A percentile compares a stretch with the other conserved stretches of the same genome.
These are phyloP conservation scores for Kodamaea alishanica DNA, from an alignment of 1,139 yeast species.

Conservation along the genomic window DNA sequence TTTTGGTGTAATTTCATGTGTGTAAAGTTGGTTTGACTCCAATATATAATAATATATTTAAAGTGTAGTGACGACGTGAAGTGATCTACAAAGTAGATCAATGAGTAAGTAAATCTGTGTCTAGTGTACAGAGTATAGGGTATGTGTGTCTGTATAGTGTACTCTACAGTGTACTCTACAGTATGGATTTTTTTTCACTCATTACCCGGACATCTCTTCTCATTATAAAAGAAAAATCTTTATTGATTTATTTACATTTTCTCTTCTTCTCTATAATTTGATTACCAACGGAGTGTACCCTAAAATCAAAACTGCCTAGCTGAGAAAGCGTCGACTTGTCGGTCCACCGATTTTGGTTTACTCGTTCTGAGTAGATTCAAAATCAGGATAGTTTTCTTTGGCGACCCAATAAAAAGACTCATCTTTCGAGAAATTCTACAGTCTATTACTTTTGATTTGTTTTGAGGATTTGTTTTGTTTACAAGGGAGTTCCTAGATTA, in stretches of 20 bases:
- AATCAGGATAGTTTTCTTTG: slow-evolving; percentile 2
- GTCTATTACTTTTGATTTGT: slow-evolving; percentile 19
- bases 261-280: slow-evolving; percentile 33
- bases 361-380: slow-evolving; percentile 22
- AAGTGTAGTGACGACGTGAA: too few species aligned
- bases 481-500: slow-evolving; percentile 42
- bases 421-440: slow-evolving; percentile 8
- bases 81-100: too few species aligned
- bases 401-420: slow-evolving; percentile 2
- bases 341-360: slow-evolving; percentile 9
- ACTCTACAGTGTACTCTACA: too few species aligned
- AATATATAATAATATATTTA: too few species aligned
- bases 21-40: background rate
- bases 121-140: too few species aligned
- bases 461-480: slow-evolving; percentile 27
- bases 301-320: slow-evolving; percentile 34
- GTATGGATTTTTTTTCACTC: too few species aligned
- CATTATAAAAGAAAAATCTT: slow-evolving; percentile 4
- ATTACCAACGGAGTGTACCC: slow-evolving; percentile 42
- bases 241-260: slow-evolving; percentile 4
- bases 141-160: too few species aligned
- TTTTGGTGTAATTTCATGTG: background rate
- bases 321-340: slow-evolving; percentile 9
- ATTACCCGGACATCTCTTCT: slow-evolving; percentile 14
- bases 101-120: too few species aligned